These are phyloP conservation scores for Pseudogymnoascus sp. DNA, from an alignment of 2,329 filamentous ascomycete genomes.

Conservation along the genomic window DNA sequence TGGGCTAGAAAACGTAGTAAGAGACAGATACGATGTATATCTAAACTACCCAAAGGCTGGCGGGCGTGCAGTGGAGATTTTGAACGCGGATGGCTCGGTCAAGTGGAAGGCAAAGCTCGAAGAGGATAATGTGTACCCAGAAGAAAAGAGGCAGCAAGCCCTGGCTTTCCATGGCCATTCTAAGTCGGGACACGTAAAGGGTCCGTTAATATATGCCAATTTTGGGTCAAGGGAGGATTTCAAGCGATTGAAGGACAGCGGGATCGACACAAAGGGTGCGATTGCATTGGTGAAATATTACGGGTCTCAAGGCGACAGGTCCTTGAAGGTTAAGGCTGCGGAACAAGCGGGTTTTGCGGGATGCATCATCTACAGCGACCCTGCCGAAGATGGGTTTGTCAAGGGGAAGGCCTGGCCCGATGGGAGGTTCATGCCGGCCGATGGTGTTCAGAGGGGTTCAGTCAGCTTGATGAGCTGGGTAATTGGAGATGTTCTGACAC, in stretches of 20 bases:
- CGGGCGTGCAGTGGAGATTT: conserved; percentile 74
- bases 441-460: conserved; percentile 74
- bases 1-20: conserved; percentile 65
- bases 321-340: conserved; percentile 82
- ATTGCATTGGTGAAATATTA: conserved; percentile 80
- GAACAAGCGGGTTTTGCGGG: conserved; percentile 80
- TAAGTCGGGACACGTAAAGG: conserved; percentile 76
- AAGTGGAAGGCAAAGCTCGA: conserved; percentile 78
- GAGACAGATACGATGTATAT: conserved; percentile 82
- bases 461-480: conserved; percentile 79
- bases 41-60: conserved; percentile 79
- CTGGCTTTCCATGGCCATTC: conserved; percentile 84
- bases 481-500: conserved; percentile 85
- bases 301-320: conserved; percentile 65
- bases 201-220: conserved; percentile 85
- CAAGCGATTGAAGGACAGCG: conserved; percentile 60
- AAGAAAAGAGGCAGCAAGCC: conserved; percentile 60
- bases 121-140: conserved; percentile 65
- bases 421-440: conserved; percentile 72
- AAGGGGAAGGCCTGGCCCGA: conserved; percentile 67
- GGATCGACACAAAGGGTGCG: conserved; percentile 67
- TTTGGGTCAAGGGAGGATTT: conserved; percentile 86
- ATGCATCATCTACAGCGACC: conserved; percentile 89
- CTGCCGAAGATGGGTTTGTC: conserved; percentile 72
- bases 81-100: conserved; percentile 58